Conservation (phyloP, 495 filamentous ascomycete species). For the Sphaerosporella brunnea region DNA sequence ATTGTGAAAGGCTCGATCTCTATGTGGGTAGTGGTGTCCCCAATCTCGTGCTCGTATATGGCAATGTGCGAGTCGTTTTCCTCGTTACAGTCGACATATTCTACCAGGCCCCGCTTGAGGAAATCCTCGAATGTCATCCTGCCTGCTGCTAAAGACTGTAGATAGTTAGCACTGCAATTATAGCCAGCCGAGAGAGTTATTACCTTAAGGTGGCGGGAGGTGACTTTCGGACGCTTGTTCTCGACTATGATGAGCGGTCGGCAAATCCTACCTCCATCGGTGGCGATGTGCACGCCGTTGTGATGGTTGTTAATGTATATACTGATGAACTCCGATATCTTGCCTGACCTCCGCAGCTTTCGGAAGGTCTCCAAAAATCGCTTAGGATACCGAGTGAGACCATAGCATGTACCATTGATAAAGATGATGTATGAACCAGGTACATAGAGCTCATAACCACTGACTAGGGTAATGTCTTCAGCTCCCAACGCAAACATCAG, state of each 20-base stretch:
- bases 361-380: slow-evolving; percentile 69
- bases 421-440: slow-evolving; percentile 77
- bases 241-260: slow-evolving; percentile 88
- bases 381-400: slow-evolving; percentile 64
- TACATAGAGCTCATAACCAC: slow-evolving; percentile 66
- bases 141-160: slow-evolving; percentile 50
- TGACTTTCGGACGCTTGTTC: slow-evolving; percentile 61
- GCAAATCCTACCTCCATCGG: slow-evolving; percentile 91
- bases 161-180: not conserved
- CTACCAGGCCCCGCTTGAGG: slow-evolving; percentile 67
- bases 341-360: slow-evolving; percentile 63
- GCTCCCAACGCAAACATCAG: slow-evolving; percentile 62
- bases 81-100: slow-evolving; percentile 96
- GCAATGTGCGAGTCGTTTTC: slow-evolving; percentile 92
- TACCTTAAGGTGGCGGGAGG: slow-evolving; percentile 47
- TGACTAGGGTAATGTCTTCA: slow-evolving; percentile 35
- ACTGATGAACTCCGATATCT: slow-evolving; percentile 84
- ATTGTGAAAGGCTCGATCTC: slow-evolving; percentile 98
- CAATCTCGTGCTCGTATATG: slow-evolving; percentile 68
- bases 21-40: slow-evolving; percentile 65
- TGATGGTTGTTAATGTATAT: slow-evolving; percentile 90
- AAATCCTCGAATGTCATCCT: slow-evolving; percentile 84
- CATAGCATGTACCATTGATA: slow-evolving; percentile 84
- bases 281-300: slow-evolving; percentile 80
- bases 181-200: no score